Evolutionary conservation across 2,329 filamentous ascomycete species (phyloP), one percentile per base, ranked within the genome.

Genomic region (Tolypocladium sp.): DNA sequence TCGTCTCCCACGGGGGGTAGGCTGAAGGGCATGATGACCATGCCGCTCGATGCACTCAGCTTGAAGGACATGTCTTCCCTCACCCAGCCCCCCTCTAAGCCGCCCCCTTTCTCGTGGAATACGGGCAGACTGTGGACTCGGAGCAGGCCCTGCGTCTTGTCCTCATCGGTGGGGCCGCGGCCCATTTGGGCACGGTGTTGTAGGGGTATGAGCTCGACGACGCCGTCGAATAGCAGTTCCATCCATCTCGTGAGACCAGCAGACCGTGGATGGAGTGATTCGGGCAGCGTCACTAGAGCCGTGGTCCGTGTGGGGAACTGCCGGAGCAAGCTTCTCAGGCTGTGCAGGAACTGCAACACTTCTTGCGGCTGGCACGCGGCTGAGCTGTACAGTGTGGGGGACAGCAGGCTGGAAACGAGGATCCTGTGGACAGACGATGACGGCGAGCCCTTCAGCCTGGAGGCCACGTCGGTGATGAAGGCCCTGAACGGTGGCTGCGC

Each of bases 31-130:
- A 88, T 90, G 63, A 99, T 91, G 44, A 91, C 83, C 64, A 99
- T 85, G 57, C 91, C 92, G 66, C 83, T 87, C 3, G 83, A 82
- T 67, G 91, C 82, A 71, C 91, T 96, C 57, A 99, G 76, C 61
- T 87, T 92, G 72, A 99, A 99, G 5, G 92, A 92, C 73, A 96
- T 82, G 73, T 97, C 92, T 68, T 96, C 90, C 30, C 90, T 86
- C 58, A 88, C 81, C 62, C 85, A 86, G 60, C 83, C 83, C 44
- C 83, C 79, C 60, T 85, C 85, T 2, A 84, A 81, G 12, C 91
- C 91, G 2, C 92, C 92, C 2, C 94, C 93, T 64, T 90, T 91
- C 70, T 97, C 93, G 61, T 95, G 90, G 64, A 91, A 87, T 0
- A 96, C 79, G 0, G 94, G 93, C 41, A 97, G 74, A 58, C 87